Conservation (phyloP, 1,284 basidiomycete genomes). For the Boletus subluridellus region DNA sequence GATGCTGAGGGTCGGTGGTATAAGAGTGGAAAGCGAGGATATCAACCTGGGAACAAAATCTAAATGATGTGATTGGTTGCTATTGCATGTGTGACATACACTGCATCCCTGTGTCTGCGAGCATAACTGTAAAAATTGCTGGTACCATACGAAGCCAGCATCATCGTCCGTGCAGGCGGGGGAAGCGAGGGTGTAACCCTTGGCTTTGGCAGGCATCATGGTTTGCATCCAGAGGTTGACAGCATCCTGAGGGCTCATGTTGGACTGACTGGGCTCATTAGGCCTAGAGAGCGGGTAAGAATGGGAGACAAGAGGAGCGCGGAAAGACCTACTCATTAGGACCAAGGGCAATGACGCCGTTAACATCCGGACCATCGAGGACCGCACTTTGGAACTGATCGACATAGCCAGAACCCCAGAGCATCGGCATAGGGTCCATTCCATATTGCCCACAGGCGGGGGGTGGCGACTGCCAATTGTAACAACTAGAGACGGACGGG, state of each 20-base stretch:
- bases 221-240: slow-evolving; percentile 59
- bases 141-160: slow-evolving; percentile 56
- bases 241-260: slow-evolving; percentile 52
- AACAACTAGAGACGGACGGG: slow-evolving; percentile 11
- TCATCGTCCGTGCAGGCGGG: slow-evolving; percentile 67
- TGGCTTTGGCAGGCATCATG: slow-evolving; percentile 53
- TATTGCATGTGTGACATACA: slow-evolving; percentile 40
- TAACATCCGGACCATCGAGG: not conserved
- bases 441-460: slow-evolving; percentile 10
- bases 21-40: slow-evolving; percentile 60
- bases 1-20: slow-evolving; percentile 43
- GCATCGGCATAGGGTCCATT: slow-evolving; percentile 48
- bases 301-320: not conserved
- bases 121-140: slow-evolving; percentile 41
- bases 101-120: slow-evolving; percentile 37
- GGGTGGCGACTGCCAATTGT: slow-evolving; percentile 18
- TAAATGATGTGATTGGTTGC: not conserved
- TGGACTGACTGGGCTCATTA: slow-evolving; percentile 53
- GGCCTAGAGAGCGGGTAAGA: slow-evolving; percentile 40
- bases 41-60: slow-evolving; percentile 44
- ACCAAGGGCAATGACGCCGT: slow-evolving; percentile 36
- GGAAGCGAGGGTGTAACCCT: slow-evolving; percentile 59
- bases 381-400: not conserved
- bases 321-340: slow-evolving; percentile 52
- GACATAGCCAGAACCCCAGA: slow-evolving; percentile 44